Evolutionary conservation across 352 stramenopile genomes (phyloP).

Genomic region (Aphanomyces euteiches): DNA sequence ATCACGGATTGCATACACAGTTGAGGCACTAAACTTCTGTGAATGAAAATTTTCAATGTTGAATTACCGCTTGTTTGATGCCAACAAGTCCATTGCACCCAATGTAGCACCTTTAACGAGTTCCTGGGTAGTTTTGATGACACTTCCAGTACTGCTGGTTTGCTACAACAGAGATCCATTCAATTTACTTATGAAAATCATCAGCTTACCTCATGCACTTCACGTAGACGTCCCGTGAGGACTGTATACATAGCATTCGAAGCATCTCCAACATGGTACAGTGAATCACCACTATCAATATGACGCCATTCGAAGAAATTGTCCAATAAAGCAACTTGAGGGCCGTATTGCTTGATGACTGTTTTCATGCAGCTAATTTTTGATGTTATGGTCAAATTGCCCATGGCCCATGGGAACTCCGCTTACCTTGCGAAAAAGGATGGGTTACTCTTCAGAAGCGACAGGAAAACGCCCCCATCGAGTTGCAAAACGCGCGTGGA

Average conservation of each 20-base stretch:
- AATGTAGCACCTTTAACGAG: constrained; percentile 75
- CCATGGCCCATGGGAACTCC: not conserved
- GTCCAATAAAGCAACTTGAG: constrained; percentile 64
- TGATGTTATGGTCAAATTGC: not conserved
- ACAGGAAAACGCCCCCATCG: constrained; percentile 17
- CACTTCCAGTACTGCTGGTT: constrained; percentile 39
- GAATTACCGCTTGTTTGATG: constrained; percentile 43
- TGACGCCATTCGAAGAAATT: constrained; percentile 83
- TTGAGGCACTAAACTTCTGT: constrained; percentile 46
- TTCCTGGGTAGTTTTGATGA: constrained; percentile 74
- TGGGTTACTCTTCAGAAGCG: constrained; percentile 54
- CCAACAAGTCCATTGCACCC: constrained; percentile 79
- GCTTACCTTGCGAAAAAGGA: constrained; percentile 48
- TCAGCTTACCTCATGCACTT: constrained; percentile 55
- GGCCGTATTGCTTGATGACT: constrained; percentile 67
- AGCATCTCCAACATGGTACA: constrained; percentile 72
- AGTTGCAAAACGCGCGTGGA: constrained; percentile 18
- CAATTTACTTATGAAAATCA: constrained; percentile 31
- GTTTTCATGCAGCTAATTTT: constrained; percentile 46
- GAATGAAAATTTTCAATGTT: not conserved
- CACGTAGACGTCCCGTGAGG: constrained; percentile 70
- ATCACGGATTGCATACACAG: constrained; percentile 80
- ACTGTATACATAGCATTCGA: constrained; percentile 80
- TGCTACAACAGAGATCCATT: constrained; percentile 19
- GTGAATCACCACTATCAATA: constrained; percentile 70